Percentiles rank a stretch among this genome's conserved stretches.
phyloP scores from a whole-genome alignment of 345 rosid species.

The Passiflora organensis region DNA sequence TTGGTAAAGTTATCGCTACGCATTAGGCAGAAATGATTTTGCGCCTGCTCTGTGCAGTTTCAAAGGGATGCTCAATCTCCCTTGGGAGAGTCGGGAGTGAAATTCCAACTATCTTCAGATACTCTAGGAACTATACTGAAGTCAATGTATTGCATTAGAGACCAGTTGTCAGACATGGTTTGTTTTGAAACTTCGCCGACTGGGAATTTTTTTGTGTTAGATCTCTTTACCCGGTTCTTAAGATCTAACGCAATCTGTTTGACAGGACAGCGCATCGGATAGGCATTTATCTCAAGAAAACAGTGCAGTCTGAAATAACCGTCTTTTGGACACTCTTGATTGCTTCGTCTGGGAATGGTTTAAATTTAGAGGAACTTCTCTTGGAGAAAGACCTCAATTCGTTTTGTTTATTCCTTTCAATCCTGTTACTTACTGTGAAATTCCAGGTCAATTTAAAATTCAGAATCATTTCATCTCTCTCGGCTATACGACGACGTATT shows the following conservation, averaged over 20 bases:
- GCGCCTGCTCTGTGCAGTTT: conserved; percentile 24
- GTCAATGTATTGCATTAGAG: conserved; percentile 43
- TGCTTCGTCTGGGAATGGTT: too few relatives aligned
- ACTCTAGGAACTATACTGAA: conserved; percentile 35
- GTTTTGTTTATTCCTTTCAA: too few relatives aligned
- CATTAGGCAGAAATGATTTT: not conserved
- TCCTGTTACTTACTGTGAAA: too few relatives aligned
- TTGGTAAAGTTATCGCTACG: not conserved
- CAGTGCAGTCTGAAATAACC: conserved; percentile 8
- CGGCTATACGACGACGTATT: too few relatives aligned
- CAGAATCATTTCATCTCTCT: too few relatives aligned
- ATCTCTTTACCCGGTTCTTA: not conserved
- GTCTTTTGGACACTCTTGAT: too few relatives aligned
- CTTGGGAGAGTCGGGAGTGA: conserved; percentile 38
- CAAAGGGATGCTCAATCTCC: conserved; percentile 39
- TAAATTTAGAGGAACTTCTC: too few relatives aligned
- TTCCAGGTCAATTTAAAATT: too few relatives aligned
- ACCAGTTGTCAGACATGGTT: conserved; percentile 39
- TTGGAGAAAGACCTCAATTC: too few relatives aligned
- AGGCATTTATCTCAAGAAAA: conserved; percentile 11
- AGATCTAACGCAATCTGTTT: not conserved
- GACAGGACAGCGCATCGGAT: conserved; percentile 22
- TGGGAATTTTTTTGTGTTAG: not conserved
- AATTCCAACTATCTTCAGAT: conserved; percentile 44
- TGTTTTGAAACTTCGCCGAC: conserved; percentile 10